Evolutionary conservation across 768 basidiomycete species (phyloP), one percentile per base, ranked within the genome.

Genomic region (Cyathus striatus): DNA sequence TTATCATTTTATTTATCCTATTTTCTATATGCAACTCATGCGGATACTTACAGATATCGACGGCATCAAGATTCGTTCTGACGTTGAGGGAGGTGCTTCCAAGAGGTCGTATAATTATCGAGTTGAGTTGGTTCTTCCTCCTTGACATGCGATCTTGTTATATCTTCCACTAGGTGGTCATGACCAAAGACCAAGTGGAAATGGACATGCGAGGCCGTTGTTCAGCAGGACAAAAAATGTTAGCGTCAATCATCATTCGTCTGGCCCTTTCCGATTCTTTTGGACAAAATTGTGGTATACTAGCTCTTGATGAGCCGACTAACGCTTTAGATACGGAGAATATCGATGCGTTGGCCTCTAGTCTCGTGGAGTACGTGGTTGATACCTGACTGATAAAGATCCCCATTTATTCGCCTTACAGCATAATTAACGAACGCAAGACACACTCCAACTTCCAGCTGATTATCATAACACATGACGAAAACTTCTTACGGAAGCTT

Each of bases 191-290:
- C 60, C 88, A 93, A 56, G 94, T 97, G 5, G 95, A 98, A 64
- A 93, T 99, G 89, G 96, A 98, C 64, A 99, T 99, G 96, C 83
- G 96, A 44, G 96, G 96, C 20, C 81, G 96, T 49, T 99, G 96
- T 65, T 93, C 90, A 13, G 96, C 96, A 1, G 96, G 96, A 0
- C 96, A 99, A 66, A 99, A 99, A 68, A 97, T 98, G 78, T 69
- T 99, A 45, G 96, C 95, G 7, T 94, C 90, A 17, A 97, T 98
- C 63, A 91, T 98, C 64, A 98, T 99, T 55, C 83, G 96, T 5
- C 81, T 99, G 25, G 96, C 96, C 3, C 74, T 99, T 21, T 95
- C 95, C 4, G 96, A 99, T 58, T 95, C 92, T 2, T 98, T 99
- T 55, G 92, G 92, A 2, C 90, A 93, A 60, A 96, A 95, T 52